phyloP scores from a whole-genome alignment of 352 stramenopile genomes.

The Bremia lactucae region DNA sequence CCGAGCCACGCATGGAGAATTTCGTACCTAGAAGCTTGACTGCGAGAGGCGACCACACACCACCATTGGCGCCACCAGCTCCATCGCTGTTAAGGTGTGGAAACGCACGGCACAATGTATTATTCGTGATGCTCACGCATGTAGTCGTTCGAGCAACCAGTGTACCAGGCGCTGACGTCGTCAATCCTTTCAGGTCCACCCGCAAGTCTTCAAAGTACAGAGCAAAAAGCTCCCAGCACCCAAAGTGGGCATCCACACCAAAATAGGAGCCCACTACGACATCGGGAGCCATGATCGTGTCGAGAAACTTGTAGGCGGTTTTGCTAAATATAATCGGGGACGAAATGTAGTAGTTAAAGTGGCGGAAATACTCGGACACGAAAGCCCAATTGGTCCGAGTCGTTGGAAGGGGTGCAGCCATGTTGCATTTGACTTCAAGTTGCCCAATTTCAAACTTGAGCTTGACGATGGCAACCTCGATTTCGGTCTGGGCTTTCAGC shows the following conservation, averaged over 20 bases:
- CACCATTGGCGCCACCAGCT: not conserved
- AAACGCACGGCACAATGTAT: not conserved
- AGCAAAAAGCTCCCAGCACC: constrained; percentile 2
- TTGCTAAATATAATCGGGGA: not conserved
- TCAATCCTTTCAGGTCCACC: constrained; percentile 1
- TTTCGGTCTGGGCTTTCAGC: not conserved
- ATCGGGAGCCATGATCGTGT: not conserved
- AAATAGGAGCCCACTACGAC: not conserved
- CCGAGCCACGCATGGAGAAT: not conserved
- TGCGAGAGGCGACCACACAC: constrained; percentile 1
- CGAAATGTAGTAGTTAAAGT: constrained; percentile 3
- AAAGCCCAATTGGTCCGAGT: not conserved
- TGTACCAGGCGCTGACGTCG: not conserved
- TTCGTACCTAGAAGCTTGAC: not conserved
- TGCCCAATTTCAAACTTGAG: not conserved
- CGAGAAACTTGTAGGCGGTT: not conserved
- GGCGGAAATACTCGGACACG: constrained; percentile 3
- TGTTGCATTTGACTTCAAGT: not conserved
- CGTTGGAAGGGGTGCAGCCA: not conserved
- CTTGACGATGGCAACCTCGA: not conserved
- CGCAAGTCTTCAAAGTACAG: not conserved
- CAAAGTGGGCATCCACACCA: not conserved
- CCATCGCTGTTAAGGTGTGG: constrained; percentile 4
- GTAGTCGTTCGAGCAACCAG: not conserved
- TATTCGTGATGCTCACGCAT: not conserved